A percentile compares a stretch with the other conserved stretches of the same genome.
Conservation (phyloP, 805 yeast genomes). For the Candida multigemmis region DNA sequence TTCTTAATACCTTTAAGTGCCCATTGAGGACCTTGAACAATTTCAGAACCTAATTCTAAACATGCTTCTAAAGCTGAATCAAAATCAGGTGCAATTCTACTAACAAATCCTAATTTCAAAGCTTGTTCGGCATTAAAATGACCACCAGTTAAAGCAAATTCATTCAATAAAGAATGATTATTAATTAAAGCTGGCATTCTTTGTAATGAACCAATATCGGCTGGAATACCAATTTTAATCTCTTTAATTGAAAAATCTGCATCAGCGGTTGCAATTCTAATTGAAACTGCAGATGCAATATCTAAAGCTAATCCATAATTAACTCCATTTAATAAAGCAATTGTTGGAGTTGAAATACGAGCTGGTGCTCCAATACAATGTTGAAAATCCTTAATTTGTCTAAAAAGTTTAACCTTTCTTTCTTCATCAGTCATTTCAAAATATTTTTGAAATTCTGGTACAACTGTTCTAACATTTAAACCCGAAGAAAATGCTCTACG, state of each 20-base stretch:
- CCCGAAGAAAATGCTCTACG: conserved; percentile 60
- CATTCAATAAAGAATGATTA: conserved; percentile 50
- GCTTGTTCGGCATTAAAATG: conserved; percentile 50
- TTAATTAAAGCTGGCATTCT: conserved; percentile 47
- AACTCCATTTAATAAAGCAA: conserved; percentile 58
- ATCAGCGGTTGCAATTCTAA: conserved; percentile 48
- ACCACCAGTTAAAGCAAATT: conserved; percentile 55
- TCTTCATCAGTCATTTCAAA: conserved; percentile 5
- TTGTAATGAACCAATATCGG: conserved; percentile 74
- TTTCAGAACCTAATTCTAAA: conserved; percentile 36
- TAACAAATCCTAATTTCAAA: conserved; percentile 43
- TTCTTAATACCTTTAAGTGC: conserved; percentile 60
- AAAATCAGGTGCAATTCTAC: conserved; percentile 35
- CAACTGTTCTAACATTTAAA: conserved; percentile 41
- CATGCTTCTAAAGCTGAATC: conserved; percentile 43
- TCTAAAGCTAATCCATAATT: conserved; percentile 63
- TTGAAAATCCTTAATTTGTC: conserved; percentile 50
- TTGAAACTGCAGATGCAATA: conserved; percentile 47
- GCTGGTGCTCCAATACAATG: conserved; percentile 41
- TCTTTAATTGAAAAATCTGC: conserved; percentile 55
- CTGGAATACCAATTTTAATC: conserved; percentile 64
- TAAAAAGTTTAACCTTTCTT: conserved; percentile 14
- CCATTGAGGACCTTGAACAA: conserved; percentile 42
- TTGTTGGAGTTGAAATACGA: conserved; percentile 49
- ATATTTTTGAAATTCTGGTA: conserved; percentile 7